Evolutionary conservation across 306 rosid genomes (phyloP), one percentile per base, ranked within the genome.

Genomic region (Corylus americana): DNA sequence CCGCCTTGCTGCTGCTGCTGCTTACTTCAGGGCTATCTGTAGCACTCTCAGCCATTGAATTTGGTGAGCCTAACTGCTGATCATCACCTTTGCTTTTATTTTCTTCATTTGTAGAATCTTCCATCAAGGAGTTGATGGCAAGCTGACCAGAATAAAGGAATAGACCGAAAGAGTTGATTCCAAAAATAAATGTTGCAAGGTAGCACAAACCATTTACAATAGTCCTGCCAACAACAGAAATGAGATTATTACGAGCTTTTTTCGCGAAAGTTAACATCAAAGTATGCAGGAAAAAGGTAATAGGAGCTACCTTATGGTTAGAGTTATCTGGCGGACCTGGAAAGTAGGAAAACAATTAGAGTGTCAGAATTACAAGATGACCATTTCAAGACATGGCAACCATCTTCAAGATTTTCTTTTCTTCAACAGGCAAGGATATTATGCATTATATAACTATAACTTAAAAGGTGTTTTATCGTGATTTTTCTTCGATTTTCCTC

Each of bases 261-360:
- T 63, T 79, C 7, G 18, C 5, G 47, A 67, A 64, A 45, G 73
- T n/a, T 2, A 69, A 48, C 42, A 76, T 70, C 74, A 66, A 59
- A 39, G 53, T 5, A 66, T 5, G 16, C 61, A 29, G 48, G 62
- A 70, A 77, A 50, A 73, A 57, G 77, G 55, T 70, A 67, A 83
- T 61, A 25, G 68, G 81, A 83, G 70, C 63, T 89, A 91, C 98
- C 99, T 91, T 85, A 92, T 74, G 57, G 98, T 91, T 81, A 93
- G 86, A 16, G 99, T 95, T 79, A 95, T 85, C 80, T 95, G 99
- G 68, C 93, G 97, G 72, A 89, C 97, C 98, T 94, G 91, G 77
- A 87, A 87, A 79, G 53, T 42, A 78, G 49, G 58, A 39, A 83
- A 74, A 74, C 68, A 50, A 81, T 47, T 51, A 59, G 16, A 8